Conservation (phyloP, 441 rosid genomes). For the Macaranga tanarius region DNA sequence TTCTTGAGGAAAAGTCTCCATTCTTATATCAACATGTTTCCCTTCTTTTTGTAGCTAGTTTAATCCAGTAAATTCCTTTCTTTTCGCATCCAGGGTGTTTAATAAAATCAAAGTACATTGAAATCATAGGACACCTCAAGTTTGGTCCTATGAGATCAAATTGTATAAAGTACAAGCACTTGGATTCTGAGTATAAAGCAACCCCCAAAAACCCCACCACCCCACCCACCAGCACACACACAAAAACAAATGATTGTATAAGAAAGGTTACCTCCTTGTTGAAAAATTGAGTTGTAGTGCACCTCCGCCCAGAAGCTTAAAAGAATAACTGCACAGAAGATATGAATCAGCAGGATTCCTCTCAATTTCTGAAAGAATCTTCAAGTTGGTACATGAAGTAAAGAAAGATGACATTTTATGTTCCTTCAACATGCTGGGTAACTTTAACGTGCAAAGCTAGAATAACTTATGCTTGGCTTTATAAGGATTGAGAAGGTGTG, state of each 20-base stretch:
- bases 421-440: neutral
- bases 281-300: slow-evolving; percentile 63
- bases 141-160: too few species aligned
- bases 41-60: neutral
- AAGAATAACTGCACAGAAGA: slow-evolving; percentile 48
- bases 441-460: too few species aligned
- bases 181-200: neutral
- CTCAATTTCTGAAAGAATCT: neutral
- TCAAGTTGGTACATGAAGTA: neutral
- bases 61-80: neutral
- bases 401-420: neutral
- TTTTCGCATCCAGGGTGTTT: neutral
- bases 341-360: slow-evolving; percentile 8
- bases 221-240: too few species aligned
- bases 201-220: too few species aligned
- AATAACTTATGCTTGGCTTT: too few species aligned
- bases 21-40: neutral
- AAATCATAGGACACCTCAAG: too few species aligned
- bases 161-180: too few species aligned
- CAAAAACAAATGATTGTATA: too few species aligned
- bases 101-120: too few species aligned
- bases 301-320: slow-evolving; percentile 78
- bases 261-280: slow-evolving; percentile 44
- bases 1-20: neutral
- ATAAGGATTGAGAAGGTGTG: too few species aligned